These are phyloP conservation scores for Neofusicoccum laricinum DNA, from an alignment of 2,329 filamentous ascomycete genomes.

Conservation along the genomic window DNA sequence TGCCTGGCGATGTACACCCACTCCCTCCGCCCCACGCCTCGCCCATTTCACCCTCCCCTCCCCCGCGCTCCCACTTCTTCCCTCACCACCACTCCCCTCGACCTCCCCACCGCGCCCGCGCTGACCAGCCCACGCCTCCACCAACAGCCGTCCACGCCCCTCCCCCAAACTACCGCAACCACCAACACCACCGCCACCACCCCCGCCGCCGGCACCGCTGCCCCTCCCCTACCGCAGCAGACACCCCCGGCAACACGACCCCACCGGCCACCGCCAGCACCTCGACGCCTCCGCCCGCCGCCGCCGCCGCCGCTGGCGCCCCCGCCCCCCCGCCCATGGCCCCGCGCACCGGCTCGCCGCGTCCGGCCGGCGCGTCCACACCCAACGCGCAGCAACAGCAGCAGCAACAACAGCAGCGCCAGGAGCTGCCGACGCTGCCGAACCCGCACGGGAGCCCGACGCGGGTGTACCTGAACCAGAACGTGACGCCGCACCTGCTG, in stretches of 20 bases:
- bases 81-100: not conserved
- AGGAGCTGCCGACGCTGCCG: constrained; percentile 29
- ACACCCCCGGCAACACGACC: constrained; percentile 9
- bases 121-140: not conserved
- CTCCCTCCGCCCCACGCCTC: not conserved
- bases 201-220: constrained; percentile 23
- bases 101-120: not conserved
- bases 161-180: constrained; percentile 6
- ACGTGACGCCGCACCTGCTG: constrained; percentile 50
- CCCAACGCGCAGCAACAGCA: not conserved
- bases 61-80: not conserved
- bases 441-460: constrained; percentile 48
- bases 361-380: not conserved
- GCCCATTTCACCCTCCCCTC: constrained; percentile 2
- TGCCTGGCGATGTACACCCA: constrained; percentile 22
- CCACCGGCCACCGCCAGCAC: constrained; percentile 20
- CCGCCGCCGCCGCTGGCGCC: constrained; percentile 1
- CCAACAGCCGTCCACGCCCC: not conserved
- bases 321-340: not conserved
- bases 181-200: not conserved
- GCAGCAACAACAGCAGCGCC: constrained; percentile 5
- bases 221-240: not conserved
- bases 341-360: constrained; percentile 23
- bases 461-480: constrained; percentile 48
- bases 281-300: constrained; percentile 18